Conservation (phyloP, 2,329 filamentous ascomycete species). For the Neonectria magnoliae region DNA sequence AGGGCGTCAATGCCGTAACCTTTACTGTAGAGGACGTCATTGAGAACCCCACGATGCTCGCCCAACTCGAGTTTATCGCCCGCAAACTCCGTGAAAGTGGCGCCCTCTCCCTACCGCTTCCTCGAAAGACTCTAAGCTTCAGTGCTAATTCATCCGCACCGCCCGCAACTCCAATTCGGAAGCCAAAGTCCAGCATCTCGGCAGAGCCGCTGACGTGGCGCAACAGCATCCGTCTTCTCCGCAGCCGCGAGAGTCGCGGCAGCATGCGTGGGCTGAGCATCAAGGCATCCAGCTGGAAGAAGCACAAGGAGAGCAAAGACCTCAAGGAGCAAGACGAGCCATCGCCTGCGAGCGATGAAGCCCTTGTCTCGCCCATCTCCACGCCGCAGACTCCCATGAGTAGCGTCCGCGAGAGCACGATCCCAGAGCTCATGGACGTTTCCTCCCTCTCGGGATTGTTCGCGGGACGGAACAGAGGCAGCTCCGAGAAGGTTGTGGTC, state of each 20-base stretch:
- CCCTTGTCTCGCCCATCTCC: neutral
- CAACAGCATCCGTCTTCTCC: conserved; percentile 35
- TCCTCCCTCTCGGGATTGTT: conserved; percentile 6
- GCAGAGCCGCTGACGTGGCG: conserved; percentile 26
- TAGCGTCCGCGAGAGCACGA: neutral
- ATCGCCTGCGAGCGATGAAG: neutral
- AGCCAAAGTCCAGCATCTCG: conserved; percentile 15
- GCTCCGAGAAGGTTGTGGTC: conserved; percentile 8
- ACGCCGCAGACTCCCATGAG: neutral
- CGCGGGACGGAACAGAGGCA: neutral
- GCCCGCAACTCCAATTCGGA: neutral
- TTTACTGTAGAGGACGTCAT: conserved; percentile 61
- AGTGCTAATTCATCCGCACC: conserved; percentile 2
- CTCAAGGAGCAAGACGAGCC: neutral
- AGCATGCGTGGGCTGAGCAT: conserved; percentile 40
- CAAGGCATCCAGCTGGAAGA: conserved; percentile 43
- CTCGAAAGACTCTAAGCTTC: conserved; percentile 24
- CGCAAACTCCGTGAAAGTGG: conserved; percentile 39
- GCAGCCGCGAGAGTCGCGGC: conserved; percentile 25
- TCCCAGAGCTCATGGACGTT: conserved; percentile 15
- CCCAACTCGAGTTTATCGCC: conserved; percentile 57
- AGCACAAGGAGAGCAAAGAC: conserved; percentile 34
- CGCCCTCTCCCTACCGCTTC: conserved; percentile 25
- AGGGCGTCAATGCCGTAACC: conserved; percentile 50
- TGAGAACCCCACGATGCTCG: conserved; percentile 60